A percentile compares a stretch with the other conserved stretches of the same genome.
phyloP scores from a whole-genome alignment of 2,329 filamentous ascomycete genomes.

The Neodidymelliopsis sp. region DNA sequence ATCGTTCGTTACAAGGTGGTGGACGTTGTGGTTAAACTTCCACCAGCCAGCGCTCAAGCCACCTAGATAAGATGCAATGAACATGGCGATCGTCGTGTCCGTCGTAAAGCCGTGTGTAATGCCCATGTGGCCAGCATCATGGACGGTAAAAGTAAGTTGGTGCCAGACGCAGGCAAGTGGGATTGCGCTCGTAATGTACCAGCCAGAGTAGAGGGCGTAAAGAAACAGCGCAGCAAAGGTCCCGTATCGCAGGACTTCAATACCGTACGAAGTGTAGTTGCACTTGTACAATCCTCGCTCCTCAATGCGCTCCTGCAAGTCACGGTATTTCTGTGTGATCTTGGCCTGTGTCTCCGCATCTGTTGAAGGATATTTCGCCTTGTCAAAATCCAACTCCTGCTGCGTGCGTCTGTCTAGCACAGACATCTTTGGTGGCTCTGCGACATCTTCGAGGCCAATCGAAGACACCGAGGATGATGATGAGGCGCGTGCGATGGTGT shows the following conservation, averaged over 20 bases:
- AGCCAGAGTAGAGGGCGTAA: conserved; percentile 51
- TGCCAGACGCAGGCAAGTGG: conserved; percentile 90
- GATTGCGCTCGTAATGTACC: conserved; percentile 68
- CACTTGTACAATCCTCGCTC: conserved; percentile 82
- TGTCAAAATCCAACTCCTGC: conserved; percentile 77
- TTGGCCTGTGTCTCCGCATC: conserved; percentile 75
- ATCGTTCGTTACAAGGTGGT: conserved; percentile 94
- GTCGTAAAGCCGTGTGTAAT: conserved; percentile 89
- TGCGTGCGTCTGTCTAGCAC: conserved; percentile 77
- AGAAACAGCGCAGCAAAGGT: conserved; percentile 70
- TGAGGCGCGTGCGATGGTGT: conserved; percentile 50
- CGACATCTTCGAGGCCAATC: conserved; percentile 53
- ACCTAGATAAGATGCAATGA: conserved; percentile 88
- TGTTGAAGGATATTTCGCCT: conserved; percentile 80
- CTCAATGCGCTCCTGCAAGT: conserved; percentile 73
- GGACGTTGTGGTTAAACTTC: conserved; percentile 95
- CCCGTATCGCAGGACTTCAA: conserved; percentile 76
- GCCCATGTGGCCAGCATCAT: conserved; percentile 96
- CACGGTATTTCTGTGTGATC: conserved; percentile 83
- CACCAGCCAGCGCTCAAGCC: conserved; percentile 95
- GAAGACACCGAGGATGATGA: conserved; percentile 69
- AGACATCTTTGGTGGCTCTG: conserved; percentile 57
- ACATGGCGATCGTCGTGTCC: conserved; percentile 86
- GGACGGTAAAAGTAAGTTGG: conserved; percentile 90
- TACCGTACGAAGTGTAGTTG: conserved; percentile 79